These are phyloP conservation scores for Trifolium fragiferum DNA, from an alignment of 306 rosid genomes.

Conservation along the genomic window DNA sequence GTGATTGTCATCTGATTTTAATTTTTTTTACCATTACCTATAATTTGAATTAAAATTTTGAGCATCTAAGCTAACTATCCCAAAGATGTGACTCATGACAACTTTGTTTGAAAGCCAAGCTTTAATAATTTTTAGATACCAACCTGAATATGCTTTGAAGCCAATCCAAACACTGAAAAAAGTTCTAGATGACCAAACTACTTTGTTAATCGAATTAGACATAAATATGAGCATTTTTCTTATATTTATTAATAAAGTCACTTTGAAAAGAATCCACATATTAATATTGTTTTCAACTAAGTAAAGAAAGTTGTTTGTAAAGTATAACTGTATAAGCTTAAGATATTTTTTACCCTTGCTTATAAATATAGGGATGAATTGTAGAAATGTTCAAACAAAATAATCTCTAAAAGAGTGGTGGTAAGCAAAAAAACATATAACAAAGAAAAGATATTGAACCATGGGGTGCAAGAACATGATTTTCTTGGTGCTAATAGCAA, in stretches of 20 bases:
- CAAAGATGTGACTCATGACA: constrained; percentile 18
- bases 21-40: neutral
- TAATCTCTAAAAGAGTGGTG: constrained; percentile 21
- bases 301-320: neutral
- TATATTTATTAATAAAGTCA: constrained; percentile 15
- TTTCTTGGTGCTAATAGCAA: constrained; percentile 48
- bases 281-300: constrained; percentile 8
- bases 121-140: constrained; percentile 40
- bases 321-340: neutral
- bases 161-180: constrained; percentile 42
- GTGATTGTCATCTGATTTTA: neutral
- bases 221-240: neutral
- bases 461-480: constrained; percentile 69
- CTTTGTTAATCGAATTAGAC: constrained; percentile 14
- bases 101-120: constrained; percentile 54
- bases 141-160: constrained; percentile 48
- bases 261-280: constrained; percentile 27
- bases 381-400: constrained; percentile 24
- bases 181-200: constrained; percentile 17
- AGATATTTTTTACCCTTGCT: constrained; percentile 2
- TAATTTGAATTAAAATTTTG: neutral
- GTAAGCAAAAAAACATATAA: neutral
- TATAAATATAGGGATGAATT: constrained; percentile 48
- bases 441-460: neutral
- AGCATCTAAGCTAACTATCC: neutral